Evolutionary conservation across 495 filamentous ascomycete genomes (phyloP).

Genomic region (Aspergillus taichungensis): DNA sequence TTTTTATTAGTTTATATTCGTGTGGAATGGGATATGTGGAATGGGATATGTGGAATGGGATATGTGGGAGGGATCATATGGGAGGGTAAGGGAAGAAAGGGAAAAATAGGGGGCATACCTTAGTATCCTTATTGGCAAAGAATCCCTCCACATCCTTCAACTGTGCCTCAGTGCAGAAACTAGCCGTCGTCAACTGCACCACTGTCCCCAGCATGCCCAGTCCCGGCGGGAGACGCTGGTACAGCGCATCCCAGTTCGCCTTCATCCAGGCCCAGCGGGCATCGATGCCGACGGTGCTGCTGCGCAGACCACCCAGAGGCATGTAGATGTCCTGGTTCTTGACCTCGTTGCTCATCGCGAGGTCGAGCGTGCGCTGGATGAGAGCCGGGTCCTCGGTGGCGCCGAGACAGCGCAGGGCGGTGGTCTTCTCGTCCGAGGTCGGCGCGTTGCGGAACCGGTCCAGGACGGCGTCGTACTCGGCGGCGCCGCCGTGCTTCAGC

Average conservation of each 20-base stretch:
- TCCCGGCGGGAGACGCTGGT: conserved; percentile 67
- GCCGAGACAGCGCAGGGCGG: conserved; percentile 81
- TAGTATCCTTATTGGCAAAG: conserved; percentile 73
- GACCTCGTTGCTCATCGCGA: conserved; percentile 73
- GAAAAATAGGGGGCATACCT: conserved; percentile 34
- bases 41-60: background rate
- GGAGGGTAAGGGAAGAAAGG: too few species aligned
- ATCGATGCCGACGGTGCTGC: conserved; percentile 67
- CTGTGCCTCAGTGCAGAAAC: conserved; percentile 71
- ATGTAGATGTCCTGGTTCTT: conserved; percentile 97
- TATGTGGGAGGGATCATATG: too few species aligned
- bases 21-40: background rate
- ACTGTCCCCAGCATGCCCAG: conserved; percentile 78
- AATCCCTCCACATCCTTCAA: conserved; percentile 67
- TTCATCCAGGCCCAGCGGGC: conserved; percentile 78
- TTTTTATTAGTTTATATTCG: conserved; percentile 9
- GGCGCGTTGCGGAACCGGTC: conserved; percentile 77
- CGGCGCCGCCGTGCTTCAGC: conserved; percentile 50
- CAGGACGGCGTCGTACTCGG: conserved; percentile 63
- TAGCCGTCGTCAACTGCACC: conserved; percentile 72
- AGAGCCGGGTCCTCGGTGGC: conserved; percentile 67
- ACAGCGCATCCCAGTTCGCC: conserved; percentile 74
- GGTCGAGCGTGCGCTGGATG: conserved; percentile 67
- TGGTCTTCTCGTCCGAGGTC: conserved; percentile 90
- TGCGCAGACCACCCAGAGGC: conserved; percentile 67